Evolutionary conservation across 225 moss, liverwort and hornwort genomes (phyloP), one percentile per base, ranked within the genome.

Genomic region (Takakia lepidozioides): DNA sequence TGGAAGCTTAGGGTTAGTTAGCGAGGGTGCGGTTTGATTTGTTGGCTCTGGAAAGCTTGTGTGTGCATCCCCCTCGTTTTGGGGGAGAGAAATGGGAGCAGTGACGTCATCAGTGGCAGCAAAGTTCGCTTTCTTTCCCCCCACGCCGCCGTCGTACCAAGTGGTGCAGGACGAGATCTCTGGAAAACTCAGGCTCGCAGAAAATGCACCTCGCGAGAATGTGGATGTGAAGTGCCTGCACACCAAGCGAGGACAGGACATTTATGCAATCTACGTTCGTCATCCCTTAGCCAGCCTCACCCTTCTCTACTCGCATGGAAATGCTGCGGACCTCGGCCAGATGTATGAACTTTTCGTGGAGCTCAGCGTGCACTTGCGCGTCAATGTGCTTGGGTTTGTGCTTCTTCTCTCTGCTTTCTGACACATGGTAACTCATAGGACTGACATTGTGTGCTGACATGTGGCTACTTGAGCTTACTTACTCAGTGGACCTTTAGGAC

Each of bases 311-410:
- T 98, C 95, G 42, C 95, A 98, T 57, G 95, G 95, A 5, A 98
- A 98, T 55, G 95, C 95, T 7, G 95, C 95, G 29, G 95, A 98
- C 76, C 69, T 98, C 66, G 95, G 95, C 37, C 95, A 98, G 75
- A 98, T 98, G 95, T 76, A 91, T 57, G 95, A 98, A 84, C 90
- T 98, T 13, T 98, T 98, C 19, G 90, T 91, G 58, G 95, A 98
- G 73, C 91, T 98, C 36, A 98, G 95, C 46, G 78, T 75, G 16
- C 95, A 91, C 64, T 63, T 98, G 20, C 72, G 72, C 44, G 85
- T 98, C 60, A 98, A 98, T 45, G 85, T 98, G n/a, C 90, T 98
- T 18, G 95, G 95, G 63, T 98, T 65, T 38, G 84, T 82, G 48
- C 47, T 62, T 11, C 45, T 19, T 61, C 2, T 18, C 23, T 32